Base-by-base conservation (phyloP, 176 grass and related monocot species). In the Thalia dealbata region DNA sequence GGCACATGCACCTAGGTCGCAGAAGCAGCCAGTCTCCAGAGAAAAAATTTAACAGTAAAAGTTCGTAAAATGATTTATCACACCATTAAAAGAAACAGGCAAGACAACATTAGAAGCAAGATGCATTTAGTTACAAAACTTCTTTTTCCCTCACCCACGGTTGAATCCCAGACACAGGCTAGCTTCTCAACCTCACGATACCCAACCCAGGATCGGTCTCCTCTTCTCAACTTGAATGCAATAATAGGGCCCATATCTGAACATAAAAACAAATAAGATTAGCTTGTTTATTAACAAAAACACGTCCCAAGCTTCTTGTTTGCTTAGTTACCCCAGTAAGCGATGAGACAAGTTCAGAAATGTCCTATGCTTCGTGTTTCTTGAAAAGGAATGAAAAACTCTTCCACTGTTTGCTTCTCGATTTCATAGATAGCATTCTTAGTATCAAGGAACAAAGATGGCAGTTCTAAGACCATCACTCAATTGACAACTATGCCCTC, bases 191-290 rank as follows among this genome's bases (percentile, higher is more conserved):
- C 86, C 66, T 96, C 93, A 16, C 82, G 84, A 67, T 90, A 90
- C 76, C 93, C 93, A 82, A 88, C 78, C 89, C 89, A 92, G 42
- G 87, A 86, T 67, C 73, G 82, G 78, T 96, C 93, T 75, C 84
- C 87, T 90, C 93, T 96, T 92, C 84, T 92, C 82, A 96, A 92
- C 81, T 96, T 96, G 86, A 96, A 96, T 78, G 93, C 78, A 73
- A 96, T 86, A 15, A 80, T 96, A 71, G 93, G 89, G 72, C 93
- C 90, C 75, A 76, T 61, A 55, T 88, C 82, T 71, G 65, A n/a
- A 89, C 68, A 55, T 75, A 41, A 72, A 73, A 12, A 42, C 24
- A 71, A 54, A 72, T 19, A 59, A 73, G 1, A 50, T 84, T 75
- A 48, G 60, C 66, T 64, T 69, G 52, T 12, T 7, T 28, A 9